Evolutionary conservation across 2,329 filamentous ascomycete species (phyloP), one percentile per base, ranked within the genome.

Genomic region (Venturia carpophila): DNA sequence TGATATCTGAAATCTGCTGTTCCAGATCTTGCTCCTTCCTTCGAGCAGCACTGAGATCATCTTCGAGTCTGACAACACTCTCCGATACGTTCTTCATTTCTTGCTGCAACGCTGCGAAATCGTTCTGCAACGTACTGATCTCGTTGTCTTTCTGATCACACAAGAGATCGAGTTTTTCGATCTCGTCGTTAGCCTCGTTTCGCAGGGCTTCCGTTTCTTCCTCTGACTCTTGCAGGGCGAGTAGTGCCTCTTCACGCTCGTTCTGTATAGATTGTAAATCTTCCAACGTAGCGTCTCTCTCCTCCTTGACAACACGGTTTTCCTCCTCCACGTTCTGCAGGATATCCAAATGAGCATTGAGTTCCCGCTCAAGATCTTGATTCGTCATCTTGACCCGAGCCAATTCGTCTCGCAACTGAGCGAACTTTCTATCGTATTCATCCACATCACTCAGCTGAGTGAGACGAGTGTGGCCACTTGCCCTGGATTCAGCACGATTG

Each of bases 81-180:
- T 96, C 91, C 71, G 90, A 95, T 76, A 97, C 88, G 70, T 88
- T 88, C 68, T 92, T 89, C 87, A 99, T 94, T 79, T 97, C 94
- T 66, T 89, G 87, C 73, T 97, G 93, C 64, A 99, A 79, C n/a
- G 91, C 90, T 68, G 88, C 87, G 75, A 97, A 93, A 73, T 94
- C 95, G 72, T 97, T 92, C 15, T 87, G 87, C 47, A 52, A 27
- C 3, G 47, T 52, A 21, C 11, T 27, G 13, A 52, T 52, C 69
- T 93, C 89, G 5, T 86, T 83, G 56, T 84, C 84, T 67, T 88
- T 88, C 71, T 88, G 83, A 64, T 92, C 89, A 5, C 87, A 82
- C 67, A 95, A 88, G 13, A 82, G 77, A 66, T 84, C 81, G 62
- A 87, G 73, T 61, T 77, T 72, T 64, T 85, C 81, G 63, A 88